Evolutionary conservation across 306 rosid genomes (phyloP).

Genomic region (Castanea mollissima): DNA sequence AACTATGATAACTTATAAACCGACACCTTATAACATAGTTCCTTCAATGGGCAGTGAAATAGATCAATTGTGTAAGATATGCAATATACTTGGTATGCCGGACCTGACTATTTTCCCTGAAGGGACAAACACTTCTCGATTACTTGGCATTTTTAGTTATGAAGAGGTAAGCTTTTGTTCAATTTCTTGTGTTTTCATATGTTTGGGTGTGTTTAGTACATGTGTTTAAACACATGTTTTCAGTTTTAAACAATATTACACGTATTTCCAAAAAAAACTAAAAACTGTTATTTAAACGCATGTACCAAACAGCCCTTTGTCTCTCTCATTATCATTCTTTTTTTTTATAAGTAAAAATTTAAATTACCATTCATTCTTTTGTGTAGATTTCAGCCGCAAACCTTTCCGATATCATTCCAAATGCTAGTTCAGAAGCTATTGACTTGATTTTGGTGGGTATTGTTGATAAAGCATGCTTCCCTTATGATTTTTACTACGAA

Average conservation of each 20-base stretch:
- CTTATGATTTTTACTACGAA: conserved; percentile 4
- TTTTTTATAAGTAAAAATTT: no score
- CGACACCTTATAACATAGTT: conserved; percentile 18
- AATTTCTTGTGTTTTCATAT: no score
- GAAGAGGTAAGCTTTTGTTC: no score
- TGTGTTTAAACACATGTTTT: no score
- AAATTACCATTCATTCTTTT: conserved; percentile 12
- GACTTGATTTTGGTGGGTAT: conserved; percentile 67
- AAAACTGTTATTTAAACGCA: no score
- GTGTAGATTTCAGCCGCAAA: conserved; percentile 59
- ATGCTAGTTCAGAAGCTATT: conserved; percentile 76
- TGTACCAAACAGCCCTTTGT: background rate
- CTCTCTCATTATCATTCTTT: background rate
- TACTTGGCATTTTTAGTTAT: conserved; percentile 43
- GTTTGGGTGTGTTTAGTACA: no score
- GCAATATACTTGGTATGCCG: conserved; percentile 67
- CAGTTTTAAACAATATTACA: no score
- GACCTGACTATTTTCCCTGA: conserved; percentile 55
- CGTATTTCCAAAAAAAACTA: no score
- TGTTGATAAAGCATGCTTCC: conserved; percentile 13
- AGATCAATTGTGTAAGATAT: conserved; percentile 82
- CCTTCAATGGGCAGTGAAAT: conserved; percentile 61
- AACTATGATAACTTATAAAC: background rate
- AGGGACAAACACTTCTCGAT: conserved; percentile 51
- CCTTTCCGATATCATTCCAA: conserved; percentile 70